Base-by-base conservation (phyloP, 176 grass and related monocot species). In the Cenchrus fungigraminus region DNA sequence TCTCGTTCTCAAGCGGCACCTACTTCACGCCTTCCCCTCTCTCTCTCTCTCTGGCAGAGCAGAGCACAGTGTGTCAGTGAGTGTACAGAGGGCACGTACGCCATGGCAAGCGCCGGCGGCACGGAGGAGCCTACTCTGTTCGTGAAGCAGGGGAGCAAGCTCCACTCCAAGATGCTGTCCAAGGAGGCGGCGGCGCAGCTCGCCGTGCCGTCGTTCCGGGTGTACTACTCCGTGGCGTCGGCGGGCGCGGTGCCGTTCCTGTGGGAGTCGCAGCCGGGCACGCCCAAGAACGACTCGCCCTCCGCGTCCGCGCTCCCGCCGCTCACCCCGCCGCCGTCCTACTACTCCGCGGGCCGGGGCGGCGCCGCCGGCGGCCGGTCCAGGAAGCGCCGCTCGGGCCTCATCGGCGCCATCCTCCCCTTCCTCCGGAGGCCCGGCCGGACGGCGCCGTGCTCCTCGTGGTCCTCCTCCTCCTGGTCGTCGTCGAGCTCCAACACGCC, bases 191-290 rank as follows among this genome's bases (percentile, higher is more conserved):
- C 88, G 14, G 77, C 87, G 6, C 51, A 77, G 60, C 66, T 85
- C 10, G 57, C 82, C 29, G 86, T 20, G 66, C 86, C 90, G 72
- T 91, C 90, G 42, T 91, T 91, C 86, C 82, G 90, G 73, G 90
- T 91, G 14, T 91, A 91, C 90, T 91, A 91, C 82, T 19, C 71
- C 47, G 65, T 91, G 4, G 72, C 85, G 6, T 91, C 90, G 1
- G 90, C 86, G 0, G 90, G 89, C 6, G 86, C 85, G 8, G 89
- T 91, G 75, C 89, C 89, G 8, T 91, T 91, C 69, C 68, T 84
- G 22, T 91, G 89, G 89, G 89, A 91, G 62, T 91, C 89, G 68
- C 85, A 80, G 84, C 89, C 89, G 8, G 89, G 86, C 71, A 91
- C 90, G 72, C 85, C 90, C 82, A 91, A 88, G 86, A 82, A 68